Conservation (phyloP, 306 rosid species). For the Hippophae rhamnoides region DNA sequence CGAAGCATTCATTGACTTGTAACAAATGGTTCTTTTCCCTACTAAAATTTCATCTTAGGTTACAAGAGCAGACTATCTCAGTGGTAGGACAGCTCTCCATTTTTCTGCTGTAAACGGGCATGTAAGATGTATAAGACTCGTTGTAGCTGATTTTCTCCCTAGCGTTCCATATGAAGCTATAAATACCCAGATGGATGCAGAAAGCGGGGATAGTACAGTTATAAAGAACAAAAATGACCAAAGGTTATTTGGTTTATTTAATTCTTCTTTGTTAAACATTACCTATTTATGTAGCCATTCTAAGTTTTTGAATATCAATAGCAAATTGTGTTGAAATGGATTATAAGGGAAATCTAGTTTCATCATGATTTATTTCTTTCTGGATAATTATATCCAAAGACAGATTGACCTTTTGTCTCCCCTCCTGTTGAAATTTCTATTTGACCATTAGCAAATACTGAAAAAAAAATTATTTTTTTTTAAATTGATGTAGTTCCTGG, state of each 20-base stretch:
- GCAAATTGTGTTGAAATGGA: neutral
- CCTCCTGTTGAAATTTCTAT: neutral
- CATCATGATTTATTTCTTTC: too few species aligned
- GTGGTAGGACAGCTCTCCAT: conserved; percentile 90
- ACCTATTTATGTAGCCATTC: neutral
- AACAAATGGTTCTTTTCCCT: neutral
- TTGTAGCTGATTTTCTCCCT: conserved; percentile 77
- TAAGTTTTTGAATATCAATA: neutral
- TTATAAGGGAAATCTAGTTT: too few species aligned
- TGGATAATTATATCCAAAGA: too few species aligned
- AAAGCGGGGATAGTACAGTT: conserved; percentile 32
- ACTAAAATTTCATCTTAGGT: conserved; percentile 34
- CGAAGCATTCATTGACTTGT: neutral
- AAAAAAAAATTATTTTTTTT: neutral
- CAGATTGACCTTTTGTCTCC: too few species aligned
- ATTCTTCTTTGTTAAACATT: neutral
- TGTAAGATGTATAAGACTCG: conserved; percentile 81
- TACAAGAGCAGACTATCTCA: conserved; percentile 84
- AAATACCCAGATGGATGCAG: conserved; percentile 21
- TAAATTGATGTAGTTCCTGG: neutral
- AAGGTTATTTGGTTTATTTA: conserved; percentile 31
- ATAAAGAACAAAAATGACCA: conserved; percentile 44
- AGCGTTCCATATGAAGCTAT: conserved; percentile 55
- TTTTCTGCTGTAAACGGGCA: conserved; percentile 91
- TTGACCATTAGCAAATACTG: neutral